Evolutionary conservation across 2,329 filamentous ascomycete genomes (phyloP), one percentile per base, ranked within the genome.

Genomic region (Trichoderma sp.): DNA sequence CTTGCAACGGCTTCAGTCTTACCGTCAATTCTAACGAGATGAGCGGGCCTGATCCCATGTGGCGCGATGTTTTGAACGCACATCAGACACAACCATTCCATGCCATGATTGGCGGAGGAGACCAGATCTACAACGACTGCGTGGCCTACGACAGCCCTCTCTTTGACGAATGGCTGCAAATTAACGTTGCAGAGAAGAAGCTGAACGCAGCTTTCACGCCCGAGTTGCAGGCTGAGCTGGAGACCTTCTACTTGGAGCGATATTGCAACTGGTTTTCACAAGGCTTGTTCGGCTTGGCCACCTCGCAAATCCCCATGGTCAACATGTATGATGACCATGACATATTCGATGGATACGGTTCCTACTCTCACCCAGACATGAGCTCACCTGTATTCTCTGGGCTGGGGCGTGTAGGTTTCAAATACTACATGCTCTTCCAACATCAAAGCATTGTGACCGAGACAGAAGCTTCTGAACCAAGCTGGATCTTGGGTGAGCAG

Each of bases 381-480:
- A 91, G 90, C 78, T 94, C 94, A 3, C 93, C 94, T 0, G 94
- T 98, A 0, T 97, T 99, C 82, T 93, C 92, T 2, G 97, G 97
- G 0, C 85, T 99, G 9, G 97, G 97, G 3, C 93, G 93, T 50
- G 91, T 98, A 67, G 96, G 96, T 0, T 98, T 97, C 89, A 99
- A 99, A 83, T 99, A 98, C 85, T 99, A 99, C 81, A 93, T 99
- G 92, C 89, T 99, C 9, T 99, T 99, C 86, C 97, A 99, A 83
- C 97, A 99, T 80, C 97, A 99, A 83, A 97, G 93, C 78, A 88
- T 97, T 4, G 86, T 91, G 1, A 90, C 92, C 63, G 97, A 99
- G 85, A 95, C 92, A 0, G 92, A 97, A 78, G 87, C 89, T 45
- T 90, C 93, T 3, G 97, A 99, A 83, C 94, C 96, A 2, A 98